A percentile compares a stretch with the other conserved stretches of the same genome.
Conservation (phyloP, 73 alveolate genomes). For the Paramecium sonneborni region DNA sequence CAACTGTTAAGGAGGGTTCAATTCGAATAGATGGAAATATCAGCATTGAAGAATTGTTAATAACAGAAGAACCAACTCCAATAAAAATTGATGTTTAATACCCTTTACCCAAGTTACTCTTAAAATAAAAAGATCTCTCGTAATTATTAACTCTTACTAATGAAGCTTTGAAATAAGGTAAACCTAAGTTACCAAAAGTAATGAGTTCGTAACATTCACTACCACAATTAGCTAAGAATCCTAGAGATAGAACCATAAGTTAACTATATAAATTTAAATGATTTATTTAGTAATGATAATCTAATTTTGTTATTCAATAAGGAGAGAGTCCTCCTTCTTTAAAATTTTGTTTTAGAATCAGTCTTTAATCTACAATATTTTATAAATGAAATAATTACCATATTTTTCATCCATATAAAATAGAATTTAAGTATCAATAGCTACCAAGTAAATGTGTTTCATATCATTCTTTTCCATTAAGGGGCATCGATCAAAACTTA, state of each 20-base stretch:
- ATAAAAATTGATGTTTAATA: not conserved
- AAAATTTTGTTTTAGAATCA: not conserved
- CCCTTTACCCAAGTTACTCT: not conserved
- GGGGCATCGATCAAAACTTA: not conserved
- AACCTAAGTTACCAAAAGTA: slow-evolving; percentile 36
- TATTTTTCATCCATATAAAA: not conserved
- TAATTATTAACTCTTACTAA: not conserved
- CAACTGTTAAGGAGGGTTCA: slow-evolving; percentile 17
- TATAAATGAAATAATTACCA: not conserved
- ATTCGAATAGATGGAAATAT: not conserved
- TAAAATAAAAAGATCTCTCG: not conserved
- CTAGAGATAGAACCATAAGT: slow-evolving; percentile 13
- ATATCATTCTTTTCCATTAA: not conserved
- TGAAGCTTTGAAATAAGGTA: not conserved
- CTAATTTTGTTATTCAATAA: not conserved
- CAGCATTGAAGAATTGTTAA: slow-evolving; percentile 9
- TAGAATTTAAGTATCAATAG: not conserved
- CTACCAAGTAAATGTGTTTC: not conserved
- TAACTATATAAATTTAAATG: not conserved
- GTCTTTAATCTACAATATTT: not conserved
- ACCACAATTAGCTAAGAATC: slow-evolving; percentile 11
- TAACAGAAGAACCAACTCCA: slow-evolving; percentile 25
- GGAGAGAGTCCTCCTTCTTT: not conserved
- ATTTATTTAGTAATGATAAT: not conserved
- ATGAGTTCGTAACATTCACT: slow-evolving; percentile 5